Percentiles rank a stretch among this genome's conserved stretches.
These are phyloP conservation scores for Pyrenophora seminiperda DNA, from an alignment of 2,329 filamentous ascomycete genomes.

Conservation along the genomic window DNA sequence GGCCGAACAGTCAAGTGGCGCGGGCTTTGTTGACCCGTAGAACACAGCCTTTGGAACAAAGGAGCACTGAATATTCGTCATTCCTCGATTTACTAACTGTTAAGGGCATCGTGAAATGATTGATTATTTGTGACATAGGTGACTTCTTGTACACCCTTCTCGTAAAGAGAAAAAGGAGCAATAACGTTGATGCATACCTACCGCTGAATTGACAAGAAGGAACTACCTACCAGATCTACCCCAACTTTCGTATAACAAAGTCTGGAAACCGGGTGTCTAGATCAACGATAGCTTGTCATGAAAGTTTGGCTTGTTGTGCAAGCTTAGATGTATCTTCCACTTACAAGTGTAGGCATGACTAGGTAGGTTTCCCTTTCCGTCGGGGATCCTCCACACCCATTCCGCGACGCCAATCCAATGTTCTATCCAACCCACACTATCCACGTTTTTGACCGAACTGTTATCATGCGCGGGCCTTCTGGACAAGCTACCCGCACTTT, in stretches of 20 bases:
- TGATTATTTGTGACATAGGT: too few species aligned
- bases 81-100: too few species aligned
- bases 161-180: too few species aligned
- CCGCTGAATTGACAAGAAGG: neutral
- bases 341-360: slow-evolving; percentile 9
- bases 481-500: slow-evolving; percentile 27
- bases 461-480: slow-evolving; percentile 21
- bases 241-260: too few species aligned
- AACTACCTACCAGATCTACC: neutral
- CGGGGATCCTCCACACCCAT: slow-evolving; percentile 22
- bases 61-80: too few species aligned
- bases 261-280: slow-evolving; percentile 9
- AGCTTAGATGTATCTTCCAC: slow-evolving; percentile 14
- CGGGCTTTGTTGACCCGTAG: too few species aligned
- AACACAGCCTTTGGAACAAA: too few species aligned
- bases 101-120: too few species aligned
- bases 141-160: too few species aligned
- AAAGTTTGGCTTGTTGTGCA: slow-evolving; percentile 18
- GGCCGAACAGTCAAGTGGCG: too few species aligned
- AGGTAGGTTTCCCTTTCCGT: slow-evolving; percentile 26
- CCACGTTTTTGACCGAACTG: slow-evolving; percentile 19
- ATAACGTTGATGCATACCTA: too few species aligned
- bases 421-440: slow-evolving; percentile 13
- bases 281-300: slow-evolving; percentile 11
- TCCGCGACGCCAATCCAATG: slow-evolving; percentile 22